Evolutionary conservation across 345 rosid genomes (phyloP).

Genomic region (Populus euphratica): DNA sequence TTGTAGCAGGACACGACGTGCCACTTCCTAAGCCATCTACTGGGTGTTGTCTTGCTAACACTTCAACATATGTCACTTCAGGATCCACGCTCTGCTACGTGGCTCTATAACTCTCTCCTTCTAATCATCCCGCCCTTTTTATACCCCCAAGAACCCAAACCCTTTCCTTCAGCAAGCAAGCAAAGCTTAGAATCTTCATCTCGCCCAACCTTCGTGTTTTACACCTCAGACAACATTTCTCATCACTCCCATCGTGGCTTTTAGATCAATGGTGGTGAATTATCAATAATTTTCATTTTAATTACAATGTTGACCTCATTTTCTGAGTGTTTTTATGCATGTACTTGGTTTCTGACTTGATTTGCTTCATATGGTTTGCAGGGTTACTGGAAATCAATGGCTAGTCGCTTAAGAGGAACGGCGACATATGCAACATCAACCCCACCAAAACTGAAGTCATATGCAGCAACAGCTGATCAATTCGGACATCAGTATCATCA

Average conservation of each 20-base stretch:
- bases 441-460: conserved; percentile 9
- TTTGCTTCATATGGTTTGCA: not conserved
- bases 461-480: conserved; percentile 6
- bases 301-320: not conserved
- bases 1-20: conserved; percentile 29
- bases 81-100: conserved; percentile 17
- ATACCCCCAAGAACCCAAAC: not conserved
- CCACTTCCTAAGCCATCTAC: conserved; percentile 47
- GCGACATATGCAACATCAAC: conserved; percentile 11
- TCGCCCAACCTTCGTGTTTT: not conserved
- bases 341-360: not conserved
- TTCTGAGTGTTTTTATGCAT: not conserved
- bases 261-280: conserved; percentile 10
- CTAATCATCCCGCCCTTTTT: not conserved
- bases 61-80: conserved; percentile 26
- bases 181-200: not conserved
- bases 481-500: not conserved
- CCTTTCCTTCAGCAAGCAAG: not conserved
- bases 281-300: not conserved
- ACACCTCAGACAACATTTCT: too few relatives aligned
- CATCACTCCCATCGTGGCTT: too few relatives aligned
- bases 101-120: conserved; percentile 39
- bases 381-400: conserved; percentile 1
- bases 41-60: conserved; percentile 8
- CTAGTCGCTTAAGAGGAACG: not conserved